Base-by-base conservation (phyloP, 139 green algal species). In the Chlamydomonas urium region DNA sequence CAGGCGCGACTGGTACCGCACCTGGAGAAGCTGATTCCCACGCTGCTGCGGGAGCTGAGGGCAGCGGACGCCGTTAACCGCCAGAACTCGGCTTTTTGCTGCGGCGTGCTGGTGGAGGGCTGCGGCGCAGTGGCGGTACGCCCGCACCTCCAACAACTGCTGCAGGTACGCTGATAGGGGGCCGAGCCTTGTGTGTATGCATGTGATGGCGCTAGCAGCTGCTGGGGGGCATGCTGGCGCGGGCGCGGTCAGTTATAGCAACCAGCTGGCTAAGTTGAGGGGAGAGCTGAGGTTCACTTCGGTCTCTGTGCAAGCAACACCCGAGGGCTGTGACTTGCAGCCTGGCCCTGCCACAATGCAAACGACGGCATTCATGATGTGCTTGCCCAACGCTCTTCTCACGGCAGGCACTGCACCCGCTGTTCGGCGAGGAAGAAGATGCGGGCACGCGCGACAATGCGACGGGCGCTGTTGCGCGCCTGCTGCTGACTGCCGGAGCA, bases 41-140 rank as follows among this genome's bases (percentile, higher is more conserved):
- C 85, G 53, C 60, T 90, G 57, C 31, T 91, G 17, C 45, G 71
- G 26, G 89, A 94, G 83, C 72, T 93, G 76, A 75, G 82, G 5
- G 38, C 47, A 31, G 70, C 78, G n/a, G 82, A 90, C 17, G 31
- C 71, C 28, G 72, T 76, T 65, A 92, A 91, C 76, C 78, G 86
- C 5, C 86, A 90, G 76, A 93, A 94, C 71, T 85, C 89, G 1
- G 86, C 88, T 19, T 94, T 87, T 53, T 78, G 63, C 26, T 28
- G 45, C 0, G 89, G 89, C 17, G 71, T 88, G 68, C 70, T 93
- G 24, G 80, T 73, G 24, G 68, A 84, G 61, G 74, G 83, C 3
- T 79, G 72, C 33, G 73, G 78, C 0, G 21, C 50, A 0, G 67
- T 63, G 4, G 56, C 74, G 3, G 37, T 75, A 2, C 38, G 6